Percentiles rank a stretch among this genome's conserved stretches.
These are phyloP conservation scores for Melocanna baccifera DNA, from an alignment of 176 grass and related monocot species.

Conservation along the genomic window DNA sequence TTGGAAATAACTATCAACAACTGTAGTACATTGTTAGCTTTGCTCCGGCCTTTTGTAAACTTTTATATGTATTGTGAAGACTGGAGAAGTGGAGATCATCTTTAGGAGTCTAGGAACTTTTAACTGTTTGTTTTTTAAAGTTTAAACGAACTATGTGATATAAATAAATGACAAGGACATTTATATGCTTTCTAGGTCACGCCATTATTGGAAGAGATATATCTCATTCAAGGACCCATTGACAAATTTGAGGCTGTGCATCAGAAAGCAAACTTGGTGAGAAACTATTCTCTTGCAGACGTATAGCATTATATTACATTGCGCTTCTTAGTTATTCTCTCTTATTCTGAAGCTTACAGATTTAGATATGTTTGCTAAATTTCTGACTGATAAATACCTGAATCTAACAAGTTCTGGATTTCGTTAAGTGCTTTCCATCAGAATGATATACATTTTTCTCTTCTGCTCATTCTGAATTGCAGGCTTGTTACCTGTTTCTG, in stretches of 20 bases:
- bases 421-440: neutral
- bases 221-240: neutral
- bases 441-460: neutral
- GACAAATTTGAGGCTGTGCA: constrained; percentile 4
- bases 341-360: neutral
- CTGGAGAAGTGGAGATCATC: neutral
- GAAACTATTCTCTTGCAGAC: neutral
- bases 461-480: neutral
- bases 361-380: neutral
- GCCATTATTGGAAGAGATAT: neutral
- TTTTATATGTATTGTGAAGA: neutral
- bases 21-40: neutral
- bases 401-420: neutral
- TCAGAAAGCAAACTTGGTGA: neutral
- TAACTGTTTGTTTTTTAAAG: neutral
- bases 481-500: neutral
- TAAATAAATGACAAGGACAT: neutral
- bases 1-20: neutral
- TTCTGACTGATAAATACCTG: neutral
- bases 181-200: neutral
- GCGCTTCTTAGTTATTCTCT: neutral
- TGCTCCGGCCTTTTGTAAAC: neutral
- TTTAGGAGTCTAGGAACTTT: neutral
- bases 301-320: neutral
- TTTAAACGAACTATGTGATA: neutral